Conservation (phyloP, 73 alveolate species). For the Tetrahymena thermophila region DNA sequence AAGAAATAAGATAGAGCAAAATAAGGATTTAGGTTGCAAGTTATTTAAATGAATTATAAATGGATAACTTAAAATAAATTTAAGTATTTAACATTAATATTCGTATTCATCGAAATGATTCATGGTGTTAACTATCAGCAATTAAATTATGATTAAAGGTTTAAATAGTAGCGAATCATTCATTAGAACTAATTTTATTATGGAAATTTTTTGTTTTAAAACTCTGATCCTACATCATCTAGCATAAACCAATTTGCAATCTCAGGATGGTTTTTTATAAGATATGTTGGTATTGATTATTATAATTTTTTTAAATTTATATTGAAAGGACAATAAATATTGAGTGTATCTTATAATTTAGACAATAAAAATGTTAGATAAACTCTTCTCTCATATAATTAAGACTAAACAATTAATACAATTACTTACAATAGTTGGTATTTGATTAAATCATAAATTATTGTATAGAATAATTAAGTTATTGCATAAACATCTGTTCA, state of each 20-base stretch:
- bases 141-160: neutral
- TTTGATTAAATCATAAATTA: neutral
- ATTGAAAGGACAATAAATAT: neutral
- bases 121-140: neutral
- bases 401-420: neutral
- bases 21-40: too few relatives aligned
- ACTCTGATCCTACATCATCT: neutral
- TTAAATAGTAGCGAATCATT: neutral
- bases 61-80: neutral
- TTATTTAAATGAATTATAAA: too few relatives aligned
- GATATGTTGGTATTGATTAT: neutral
- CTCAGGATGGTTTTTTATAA: neutral
- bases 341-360: neutral
- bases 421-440: neutral
- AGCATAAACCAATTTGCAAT: neutral
- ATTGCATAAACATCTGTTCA: neutral
- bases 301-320: neutral
- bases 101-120: neutral
- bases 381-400: neutral
- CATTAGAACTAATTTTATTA: neutral
- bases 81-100: neutral
- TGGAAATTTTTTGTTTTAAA: neutral
- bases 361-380: neutral
- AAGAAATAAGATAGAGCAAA: too few relatives aligned
- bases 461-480: neutral